Evolutionary conservation across 345 rosid genomes (phyloP).

Genomic region (Bruguiera sexangula): DNA sequence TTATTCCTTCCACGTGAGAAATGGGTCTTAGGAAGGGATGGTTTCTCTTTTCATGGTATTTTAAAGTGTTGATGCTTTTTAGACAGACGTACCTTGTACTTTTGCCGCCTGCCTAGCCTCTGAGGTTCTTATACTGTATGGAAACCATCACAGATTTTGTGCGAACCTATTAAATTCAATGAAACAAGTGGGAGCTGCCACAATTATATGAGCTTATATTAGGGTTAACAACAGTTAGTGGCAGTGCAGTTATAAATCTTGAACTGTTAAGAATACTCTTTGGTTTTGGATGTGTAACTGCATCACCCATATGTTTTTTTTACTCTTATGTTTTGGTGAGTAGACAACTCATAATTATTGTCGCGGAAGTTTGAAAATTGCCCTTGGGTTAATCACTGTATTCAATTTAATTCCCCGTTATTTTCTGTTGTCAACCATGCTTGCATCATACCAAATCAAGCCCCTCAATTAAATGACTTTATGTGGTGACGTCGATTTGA

Average conservation of each 20-base stretch:
- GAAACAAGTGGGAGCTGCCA: not conserved
- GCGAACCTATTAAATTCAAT: not conserved
- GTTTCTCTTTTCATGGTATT: not conserved
- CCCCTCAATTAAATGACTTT: not conserved
- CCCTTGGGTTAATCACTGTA: not conserved
- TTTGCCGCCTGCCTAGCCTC: not conserved
- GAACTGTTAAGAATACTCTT: not conserved
- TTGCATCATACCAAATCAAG: slow-evolving; percentile 3
- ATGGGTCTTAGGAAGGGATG: not conserved
- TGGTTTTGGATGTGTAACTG: no score
- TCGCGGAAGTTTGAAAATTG: not conserved
- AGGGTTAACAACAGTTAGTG: not conserved
- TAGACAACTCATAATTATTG: not conserved
- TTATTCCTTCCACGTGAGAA: not conserved
- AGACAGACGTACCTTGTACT: no score
- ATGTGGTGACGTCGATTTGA: not conserved
- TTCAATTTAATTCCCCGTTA: not conserved
- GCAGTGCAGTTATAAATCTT: not conserved
- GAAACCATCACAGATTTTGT: not conserved
- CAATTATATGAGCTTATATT: not conserved
- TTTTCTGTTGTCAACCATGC: not conserved
- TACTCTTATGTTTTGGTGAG: not conserved
- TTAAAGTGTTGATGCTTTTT: not conserved
- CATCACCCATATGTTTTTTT: not conserved
- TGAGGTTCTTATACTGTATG: not conserved